Evolutionary conservation across 2,329 filamentous ascomycete genomes (phyloP), one percentile per base, ranked within the genome.

Genomic region (Hypoxylon sp.): DNA sequence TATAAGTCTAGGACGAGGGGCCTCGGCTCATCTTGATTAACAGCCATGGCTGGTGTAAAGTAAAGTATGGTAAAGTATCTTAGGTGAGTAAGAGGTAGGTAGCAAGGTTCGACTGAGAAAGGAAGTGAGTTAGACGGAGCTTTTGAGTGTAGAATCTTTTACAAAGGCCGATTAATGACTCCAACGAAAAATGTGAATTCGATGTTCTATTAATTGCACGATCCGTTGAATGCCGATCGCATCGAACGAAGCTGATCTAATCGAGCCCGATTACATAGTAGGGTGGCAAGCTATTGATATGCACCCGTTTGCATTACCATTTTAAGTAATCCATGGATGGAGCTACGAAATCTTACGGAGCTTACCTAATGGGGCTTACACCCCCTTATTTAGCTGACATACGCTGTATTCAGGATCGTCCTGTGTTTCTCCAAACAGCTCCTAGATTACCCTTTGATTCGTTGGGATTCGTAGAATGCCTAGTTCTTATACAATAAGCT

Each of bases 1-100:
- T 63, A 66, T 14, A 62, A 19, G 52, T 38, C 48, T 19, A 66
- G n/a, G 38, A 58, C 49, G 23, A 66, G 63, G 25, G 48, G 30
- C 34, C 17, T 38, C 9, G 63, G 59, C 14, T 53, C 52, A 19
- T 59, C 46, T 58, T 59, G 52, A 17, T 57, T 52, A 48, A 43
- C 14, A 43, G 52, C 52, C 63, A 66, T 66, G 14, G 19, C 25
- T 48, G 34, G 2, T 36, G 43, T 32, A 23, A 32, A 30, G 2
- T 23, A 28, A 30, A 6, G 28, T 30, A 30, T 7, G 28, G 28
- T 30, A 30, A 30, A 7, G 28, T 30, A 30, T 30, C 28, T 19
- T 43, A 43, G 34, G 5, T 23, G 25, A 21, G 19, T 23, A 23
- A 52, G 3, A 30, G 38, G 38, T 21, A 43, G 17, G 17, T 43